Evolutionary conservation across 768 basidiomycete species (phyloP).

Genomic region (Suillus brevipes): DNA sequence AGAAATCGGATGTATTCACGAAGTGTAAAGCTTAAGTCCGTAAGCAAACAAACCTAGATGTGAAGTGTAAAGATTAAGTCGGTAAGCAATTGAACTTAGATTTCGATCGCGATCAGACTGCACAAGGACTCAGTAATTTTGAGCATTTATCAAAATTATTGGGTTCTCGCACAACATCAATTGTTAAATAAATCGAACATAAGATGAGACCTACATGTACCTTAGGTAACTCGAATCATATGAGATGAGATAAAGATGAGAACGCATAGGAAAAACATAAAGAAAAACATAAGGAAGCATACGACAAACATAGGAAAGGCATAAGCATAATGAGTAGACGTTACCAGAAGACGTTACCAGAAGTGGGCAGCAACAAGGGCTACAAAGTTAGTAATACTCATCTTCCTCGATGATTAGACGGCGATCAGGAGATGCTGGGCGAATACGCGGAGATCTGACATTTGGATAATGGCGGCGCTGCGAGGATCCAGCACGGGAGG

Average conservation of each 20-base stretch:
- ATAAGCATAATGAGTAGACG: not conserved
- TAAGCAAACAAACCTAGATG: too few species aligned
- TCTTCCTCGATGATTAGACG: not conserved
- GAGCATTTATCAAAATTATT: too few species aligned
- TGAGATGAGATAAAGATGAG: not conserved
- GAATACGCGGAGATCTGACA: not conserved
- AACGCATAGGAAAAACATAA: not conserved
- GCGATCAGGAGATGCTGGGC: not conserved
- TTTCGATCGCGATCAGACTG: too few species aligned
- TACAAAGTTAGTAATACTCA: not conserved
- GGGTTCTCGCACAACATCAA: too few species aligned
- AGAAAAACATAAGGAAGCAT: not conserved
- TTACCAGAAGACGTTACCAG: not conserved
- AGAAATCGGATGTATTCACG: too few species aligned
- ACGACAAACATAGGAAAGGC: not conserved
- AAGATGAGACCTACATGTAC: not conserved
- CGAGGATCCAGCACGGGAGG: not conserved
- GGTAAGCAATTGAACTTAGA: too few species aligned
- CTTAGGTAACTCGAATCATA: not conserved
- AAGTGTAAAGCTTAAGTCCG: too few species aligned
- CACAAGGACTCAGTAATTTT: too few species aligned
- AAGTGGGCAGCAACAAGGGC: not conserved
- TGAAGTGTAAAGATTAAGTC: too few species aligned
- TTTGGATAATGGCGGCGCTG: not conserved
- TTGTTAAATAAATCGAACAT: not conserved